These are phyloP conservation scores for Aspergillus kassunensis DNA, from an alignment of 495 filamentous ascomycete species.

Conservation along the genomic window DNA sequence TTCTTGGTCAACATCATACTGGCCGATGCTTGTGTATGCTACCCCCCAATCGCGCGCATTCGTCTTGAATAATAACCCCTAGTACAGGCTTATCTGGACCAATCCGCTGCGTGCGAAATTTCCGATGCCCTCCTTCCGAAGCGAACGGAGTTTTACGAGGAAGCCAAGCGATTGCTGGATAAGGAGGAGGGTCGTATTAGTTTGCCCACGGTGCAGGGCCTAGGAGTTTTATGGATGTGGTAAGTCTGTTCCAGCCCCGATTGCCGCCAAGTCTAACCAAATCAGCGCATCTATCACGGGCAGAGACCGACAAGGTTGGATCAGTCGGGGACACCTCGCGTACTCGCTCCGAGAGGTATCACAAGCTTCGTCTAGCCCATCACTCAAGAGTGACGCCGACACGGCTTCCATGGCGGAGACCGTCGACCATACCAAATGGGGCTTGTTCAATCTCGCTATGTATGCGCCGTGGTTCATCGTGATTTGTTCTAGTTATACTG, in stretches of 20 bases:
- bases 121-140: conserved; percentile 14
- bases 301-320: conserved; percentile 30
- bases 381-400: conserved; percentile 17
- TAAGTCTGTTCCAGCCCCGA: conserved; percentile 6
- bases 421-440: conserved; percentile 28
- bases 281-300: conserved; percentile 29
- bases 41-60: neutral
- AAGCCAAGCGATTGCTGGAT: conserved; percentile 28
- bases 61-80: neutral
- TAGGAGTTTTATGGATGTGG: conserved; percentile 26
- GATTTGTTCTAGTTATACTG: no score
- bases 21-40: conserved; percentile 30
- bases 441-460: conserved; percentile 32
- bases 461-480: no score
- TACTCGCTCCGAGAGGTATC: conserved; percentile 22
- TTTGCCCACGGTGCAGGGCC: conserved; percentile 25
- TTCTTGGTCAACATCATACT: conserved; percentile 45
- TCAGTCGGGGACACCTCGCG: conserved; percentile 25
- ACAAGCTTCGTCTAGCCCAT: conserved; percentile 7
- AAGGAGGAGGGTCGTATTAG: conserved; percentile 26
- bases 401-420: conserved; percentile 8
- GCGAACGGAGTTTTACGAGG: conserved; percentile 24
- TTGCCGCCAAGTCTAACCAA: neutral
- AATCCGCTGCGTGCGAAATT: conserved; percentile 16
- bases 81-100: conserved; percentile 22